phyloP scores from a whole-genome alignment of 352 stramenopile genomes.

The Phytophthora macrochlamydospora region DNA sequence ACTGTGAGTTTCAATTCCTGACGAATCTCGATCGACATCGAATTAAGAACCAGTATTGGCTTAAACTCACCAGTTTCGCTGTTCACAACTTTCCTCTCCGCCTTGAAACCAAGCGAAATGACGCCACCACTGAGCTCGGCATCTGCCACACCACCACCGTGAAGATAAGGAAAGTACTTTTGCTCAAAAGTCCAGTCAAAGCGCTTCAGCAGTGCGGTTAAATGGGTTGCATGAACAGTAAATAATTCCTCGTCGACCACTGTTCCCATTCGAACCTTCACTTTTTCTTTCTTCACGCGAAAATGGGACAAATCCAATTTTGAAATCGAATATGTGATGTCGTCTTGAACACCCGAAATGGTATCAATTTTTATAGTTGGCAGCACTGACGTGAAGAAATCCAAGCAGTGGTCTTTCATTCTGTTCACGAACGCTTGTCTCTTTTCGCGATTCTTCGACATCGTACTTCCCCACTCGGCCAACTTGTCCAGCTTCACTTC shows the following conservation, averaged over 20 bases:
- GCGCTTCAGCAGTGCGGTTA: slow-evolving; percentile 80
- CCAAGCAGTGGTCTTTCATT: slow-evolving; percentile 84
- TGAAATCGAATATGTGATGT: slow-evolving; percentile 78
- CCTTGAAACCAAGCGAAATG: slow-evolving; percentile 85
- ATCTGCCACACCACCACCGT: slow-evolving; percentile 76
- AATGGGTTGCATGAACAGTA: slow-evolving; percentile 73
- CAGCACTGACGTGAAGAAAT: slow-evolving; percentile 88
- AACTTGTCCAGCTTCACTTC: slow-evolving; percentile 77
- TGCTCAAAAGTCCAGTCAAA: slow-evolving; percentile 89
- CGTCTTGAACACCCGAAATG: slow-evolving; percentile 79
- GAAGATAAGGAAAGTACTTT: slow-evolving; percentile 88
- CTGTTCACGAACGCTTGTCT: slow-evolving; percentile 79
- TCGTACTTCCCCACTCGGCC: slow-evolving; percentile 62
- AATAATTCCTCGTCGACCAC: slow-evolving; percentile 83
- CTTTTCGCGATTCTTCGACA: slow-evolving; percentile 68
- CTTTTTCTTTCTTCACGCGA: slow-evolving; percentile 82
- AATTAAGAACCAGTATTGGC: slow-evolving; percentile 78
- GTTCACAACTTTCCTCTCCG: slow-evolving; percentile 67
- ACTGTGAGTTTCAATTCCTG: slow-evolving; percentile 84
- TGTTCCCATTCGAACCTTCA: slow-evolving; percentile 83
- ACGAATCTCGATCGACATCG: slow-evolving; percentile 85
- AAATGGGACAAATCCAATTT: slow-evolving; percentile 86
- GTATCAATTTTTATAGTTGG: slow-evolving; percentile 85
- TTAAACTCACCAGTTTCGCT: slow-evolving; percentile 65
- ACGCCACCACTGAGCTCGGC: slow-evolving; percentile 71